Evolutionary conservation across 2,329 filamentous ascomycete genomes (phyloP).

Genomic region (Stachybotrys elegans): DNA sequence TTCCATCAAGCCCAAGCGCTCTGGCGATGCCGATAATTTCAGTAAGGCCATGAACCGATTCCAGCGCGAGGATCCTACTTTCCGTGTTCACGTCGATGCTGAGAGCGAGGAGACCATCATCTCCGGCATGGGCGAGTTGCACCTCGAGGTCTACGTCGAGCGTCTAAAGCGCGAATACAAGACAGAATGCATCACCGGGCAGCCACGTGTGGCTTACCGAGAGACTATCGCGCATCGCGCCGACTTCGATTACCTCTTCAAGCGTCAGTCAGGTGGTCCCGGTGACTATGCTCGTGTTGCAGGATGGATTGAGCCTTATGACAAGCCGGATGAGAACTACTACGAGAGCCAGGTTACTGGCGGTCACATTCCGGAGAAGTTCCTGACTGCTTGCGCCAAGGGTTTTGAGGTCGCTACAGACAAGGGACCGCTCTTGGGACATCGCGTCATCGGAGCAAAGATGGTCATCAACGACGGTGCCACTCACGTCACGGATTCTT

Average conservation of each 20-base stretch:
- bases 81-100: constrained; percentile 85
- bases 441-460: constrained; percentile 80
- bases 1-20: constrained; percentile 93
- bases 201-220: constrained; percentile 94
- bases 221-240: constrained; percentile 81
- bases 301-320: constrained; percentile 85
- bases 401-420: constrained; percentile 80
- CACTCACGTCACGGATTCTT: constrained; percentile 96
- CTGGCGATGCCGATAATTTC: constrained; percentile 88
- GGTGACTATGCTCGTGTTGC: constrained; percentile 93
- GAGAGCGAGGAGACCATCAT: constrained; percentile 98
- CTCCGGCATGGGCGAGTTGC: constrained; percentile 95
- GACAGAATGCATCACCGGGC: constrained; percentile 91
- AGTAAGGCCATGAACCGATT: constrained; percentile 98
- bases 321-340: constrained; percentile 64
- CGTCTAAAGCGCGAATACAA: constrained; percentile 95
- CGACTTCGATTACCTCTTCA: constrained; percentile 88
- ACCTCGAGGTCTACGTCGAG: constrained; percentile 96
- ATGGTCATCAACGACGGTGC: constrained; percentile 97
- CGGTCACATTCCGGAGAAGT: constrained; percentile 93
- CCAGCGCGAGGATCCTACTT: constrained; percentile 96
- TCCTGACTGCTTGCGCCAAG: constrained; percentile 88
- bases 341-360: constrained; percentile 87
- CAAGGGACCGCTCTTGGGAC: constrained; percentile 86
- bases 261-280: constrained; percentile 91